Percentiles rank a stretch among this genome's conserved stretches.
Conservation (phyloP, 345 rosid genomes). For the Lumnitzera racemosa region DNA sequence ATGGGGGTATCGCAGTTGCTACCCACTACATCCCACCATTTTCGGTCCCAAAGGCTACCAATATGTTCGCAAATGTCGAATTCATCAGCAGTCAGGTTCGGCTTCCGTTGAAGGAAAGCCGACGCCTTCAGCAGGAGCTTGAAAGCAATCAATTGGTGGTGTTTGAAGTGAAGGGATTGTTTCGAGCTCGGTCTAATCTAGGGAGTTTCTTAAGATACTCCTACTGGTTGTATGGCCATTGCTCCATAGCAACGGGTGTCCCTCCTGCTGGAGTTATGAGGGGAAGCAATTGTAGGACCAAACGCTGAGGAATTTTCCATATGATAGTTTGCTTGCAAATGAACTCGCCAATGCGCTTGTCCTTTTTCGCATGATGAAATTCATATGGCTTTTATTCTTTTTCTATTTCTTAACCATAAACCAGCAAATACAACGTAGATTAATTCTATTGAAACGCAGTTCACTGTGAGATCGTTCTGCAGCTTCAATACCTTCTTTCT, state of each 20-base stretch:
- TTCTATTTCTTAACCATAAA: too few species aligned
- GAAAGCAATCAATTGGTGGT: conserved; percentile 34
- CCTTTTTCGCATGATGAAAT: too few species aligned
- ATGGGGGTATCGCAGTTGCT: conserved; percentile 49
- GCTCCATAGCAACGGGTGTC: conserved; percentile 39
- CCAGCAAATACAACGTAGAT: too few species aligned
- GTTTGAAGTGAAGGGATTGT: conserved; percentile 52
- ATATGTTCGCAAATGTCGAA: conserved; percentile 39
- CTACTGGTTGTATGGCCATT: conserved; percentile 53
- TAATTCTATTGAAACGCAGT: too few species aligned
- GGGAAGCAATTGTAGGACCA: conserved; percentile 53
- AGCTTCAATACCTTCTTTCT: too few species aligned
- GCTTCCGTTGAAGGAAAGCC: conserved; percentile 35
- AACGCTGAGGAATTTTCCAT: conserved; percentile 31
- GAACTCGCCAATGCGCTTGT: too few species aligned
- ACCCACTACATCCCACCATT: conserved; percentile 67
- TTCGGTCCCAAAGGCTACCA: conserved; percentile 33
- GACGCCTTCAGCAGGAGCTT: conserved; percentile 42
- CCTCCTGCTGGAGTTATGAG: conserved; percentile 72
- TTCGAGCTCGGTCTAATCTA: conserved; percentile 54
- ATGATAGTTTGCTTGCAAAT: too few species aligned
- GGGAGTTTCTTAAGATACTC: conserved; percentile 68
- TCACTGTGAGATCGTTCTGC: too few species aligned
- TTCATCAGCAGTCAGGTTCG: conserved; percentile 74
- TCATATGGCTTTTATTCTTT: too few species aligned